phyloP scores from a whole-genome alignment of 345 rosid genomes.

The Euphorbia tirucalli region DNA sequence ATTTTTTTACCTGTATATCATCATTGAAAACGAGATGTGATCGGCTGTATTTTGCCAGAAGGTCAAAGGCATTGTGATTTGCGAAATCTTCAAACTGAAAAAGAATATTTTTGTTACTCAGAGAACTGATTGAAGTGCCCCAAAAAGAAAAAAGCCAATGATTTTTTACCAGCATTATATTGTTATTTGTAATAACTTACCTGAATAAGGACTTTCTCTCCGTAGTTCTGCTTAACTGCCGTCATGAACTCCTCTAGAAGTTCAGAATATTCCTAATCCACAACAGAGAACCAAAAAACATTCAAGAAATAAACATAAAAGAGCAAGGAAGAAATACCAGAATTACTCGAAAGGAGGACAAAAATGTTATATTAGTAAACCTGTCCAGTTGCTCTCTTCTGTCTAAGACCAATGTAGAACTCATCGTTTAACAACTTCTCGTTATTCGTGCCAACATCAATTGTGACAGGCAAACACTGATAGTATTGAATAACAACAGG shows the following conservation, averaged over 20 bases:
- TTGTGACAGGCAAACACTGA: conserved; percentile 36
- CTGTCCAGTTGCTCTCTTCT: conserved; percentile 36
- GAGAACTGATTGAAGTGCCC: not conserved
- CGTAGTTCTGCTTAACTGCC: conserved; percentile 89
- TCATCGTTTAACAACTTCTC: conserved; percentile 31
- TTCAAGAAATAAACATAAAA: not conserved
- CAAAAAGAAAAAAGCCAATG: not conserved
- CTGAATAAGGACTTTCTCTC: conserved; percentile 87
- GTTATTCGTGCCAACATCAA: conserved; percentile 40
- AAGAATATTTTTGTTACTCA: conserved; percentile 9
- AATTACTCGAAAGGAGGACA: not conserved
- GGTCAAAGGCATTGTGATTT: conserved; percentile 87
- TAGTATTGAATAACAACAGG: not conserved
- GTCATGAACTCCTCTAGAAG: conserved; percentile 80
- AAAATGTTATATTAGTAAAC: conserved; percentile 1
- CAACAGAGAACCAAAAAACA: not conserved
- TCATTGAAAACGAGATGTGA: conserved; percentile 94
- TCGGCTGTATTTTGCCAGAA: conserved; percentile 69
- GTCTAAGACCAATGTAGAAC: conserved; percentile 35
- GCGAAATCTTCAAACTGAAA: conserved; percentile 97
- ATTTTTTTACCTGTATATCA: conserved; percentile 70
- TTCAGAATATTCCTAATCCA: conserved; percentile 67
- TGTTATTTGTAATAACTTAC: conserved; percentile 24
- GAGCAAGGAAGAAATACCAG: too few relatives aligned
- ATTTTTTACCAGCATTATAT: not conserved